Conservation (phyloP, 257 asterid species). For the Paulownia fortunei region DNA sequence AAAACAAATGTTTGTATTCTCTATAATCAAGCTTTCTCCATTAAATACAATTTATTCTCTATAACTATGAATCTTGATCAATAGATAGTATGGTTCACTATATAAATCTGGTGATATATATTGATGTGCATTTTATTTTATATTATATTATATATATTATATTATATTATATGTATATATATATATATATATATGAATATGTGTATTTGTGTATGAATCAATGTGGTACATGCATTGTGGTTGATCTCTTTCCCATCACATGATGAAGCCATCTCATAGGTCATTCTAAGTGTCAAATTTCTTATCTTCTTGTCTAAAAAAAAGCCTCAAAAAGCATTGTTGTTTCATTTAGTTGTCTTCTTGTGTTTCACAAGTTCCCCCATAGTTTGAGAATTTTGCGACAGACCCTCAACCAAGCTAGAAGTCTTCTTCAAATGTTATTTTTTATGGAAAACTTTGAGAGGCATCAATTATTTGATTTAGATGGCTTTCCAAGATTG, state of each 20-base stretch:
- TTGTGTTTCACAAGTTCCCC: background rate
- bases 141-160: too few species aligned
- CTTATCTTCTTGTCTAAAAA: background rate
- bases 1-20: too few species aligned
- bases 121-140: too few species aligned
- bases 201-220: too few species aligned
- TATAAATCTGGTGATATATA: too few species aligned
- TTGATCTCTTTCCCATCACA: background rate
- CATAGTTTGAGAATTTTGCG: background rate
- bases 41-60: too few species aligned
- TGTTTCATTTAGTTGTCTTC: background rate
- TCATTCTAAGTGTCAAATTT: background rate
- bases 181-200: too few species aligned
- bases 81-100: too few species aligned
- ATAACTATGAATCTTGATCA: too few species aligned
- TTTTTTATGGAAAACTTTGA: background rate
- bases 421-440: background rate
- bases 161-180: too few species aligned
- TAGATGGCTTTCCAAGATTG: background rate
- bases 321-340: background rate
- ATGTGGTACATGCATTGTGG: background rate
- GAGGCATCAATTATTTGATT: background rate
- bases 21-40: too few species aligned
- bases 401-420: background rate
- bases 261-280: background rate